Base-by-base conservation (phyloP, 306 rosid genomes). In the Vicia villosa region DNA sequence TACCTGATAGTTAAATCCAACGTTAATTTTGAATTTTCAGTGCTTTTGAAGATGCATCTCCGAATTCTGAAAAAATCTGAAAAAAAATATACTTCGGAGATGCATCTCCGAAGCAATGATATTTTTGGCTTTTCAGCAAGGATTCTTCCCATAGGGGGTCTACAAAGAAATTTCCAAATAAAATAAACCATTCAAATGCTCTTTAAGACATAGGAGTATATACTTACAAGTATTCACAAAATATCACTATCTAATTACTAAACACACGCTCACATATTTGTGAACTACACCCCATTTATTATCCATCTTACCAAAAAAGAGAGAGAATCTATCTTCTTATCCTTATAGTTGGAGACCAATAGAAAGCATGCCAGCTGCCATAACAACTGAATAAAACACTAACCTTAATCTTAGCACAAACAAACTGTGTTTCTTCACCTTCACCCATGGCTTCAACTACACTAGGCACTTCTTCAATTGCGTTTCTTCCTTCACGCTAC, bases 301-400 rank as follows among this genome's bases (percentile, higher is more conserved):
- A 14, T 43, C 19, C 56, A 50, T 17, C 56, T 50, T 17, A 8
- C 1, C 38, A 13, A 9, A 40, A 22, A 30, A 11, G 22, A 38
- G 37, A 36, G 43, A 66, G 37, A 75, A 91, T 91, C 91, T 70
- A 56, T 92, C 92, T 76, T 66, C 96, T 86, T 90, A 90, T 86
- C 96, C 78, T 42, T 37, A 84, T 68, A 60, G 28, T 14, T 54
- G 62, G 38, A 50, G 52, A 50, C 87, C 89, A 77, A 82, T 83
- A 68, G 80, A 55, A 69, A 63, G 77, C 83, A 70, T 43, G 79
- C 5, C 80, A 24, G 38, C 66, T 61, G 73, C 36, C 8, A 46
- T 47, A 61, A 20, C 26, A 8, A 40, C 0, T 19, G 49, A 42
- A 45, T 58, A 62, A 40, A 76, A 28, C 64, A 50, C 34, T 45